These are phyloP conservation scores for Aphanocladium album DNA, from an alignment of 2,329 filamentous ascomycete species.

Conservation along the genomic window DNA sequence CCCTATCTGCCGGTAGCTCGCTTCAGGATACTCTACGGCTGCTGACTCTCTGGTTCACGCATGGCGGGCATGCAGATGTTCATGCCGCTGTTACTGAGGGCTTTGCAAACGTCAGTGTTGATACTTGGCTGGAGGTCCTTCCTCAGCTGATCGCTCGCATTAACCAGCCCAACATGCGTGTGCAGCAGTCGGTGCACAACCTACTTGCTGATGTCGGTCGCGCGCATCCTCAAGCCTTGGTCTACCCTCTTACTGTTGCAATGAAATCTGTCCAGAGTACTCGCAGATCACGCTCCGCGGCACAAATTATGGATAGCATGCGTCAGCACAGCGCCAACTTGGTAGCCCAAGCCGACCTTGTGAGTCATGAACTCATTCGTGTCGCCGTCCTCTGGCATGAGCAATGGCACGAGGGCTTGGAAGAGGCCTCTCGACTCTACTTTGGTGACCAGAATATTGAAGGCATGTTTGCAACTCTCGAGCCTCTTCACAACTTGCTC, in stretches of 20 bases:
- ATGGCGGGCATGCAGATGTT: conserved; percentile 84
- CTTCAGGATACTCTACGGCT: conserved; percentile 91
- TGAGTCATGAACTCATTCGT: conserved; percentile 93
- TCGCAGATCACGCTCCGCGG: conserved; percentile 79
- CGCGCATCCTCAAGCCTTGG: conserved; percentile 89
- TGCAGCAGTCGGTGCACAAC: conserved; percentile 87
- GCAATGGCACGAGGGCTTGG: conserved; percentile 95
- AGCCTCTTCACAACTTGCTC: conserved; percentile 85
- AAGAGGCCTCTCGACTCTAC: conserved; percentile 93
- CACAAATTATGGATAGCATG: conserved; percentile 97
- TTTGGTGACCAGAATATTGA: conserved; percentile 97
- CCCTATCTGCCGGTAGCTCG: conserved; percentile 84
- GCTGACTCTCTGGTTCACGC: conserved; percentile 92
- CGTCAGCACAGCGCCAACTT: conserved; percentile 86
- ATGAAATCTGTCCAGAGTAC: conserved; percentile 89
- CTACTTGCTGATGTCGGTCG: conserved; percentile 89
- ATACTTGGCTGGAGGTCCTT: conserved; percentile 98
- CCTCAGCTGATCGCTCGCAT: conserved; percentile 96
- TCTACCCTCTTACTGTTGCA: conserved; percentile 94
- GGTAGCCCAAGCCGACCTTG: conserved; percentile 90
- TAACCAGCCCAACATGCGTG: conserved; percentile 86
- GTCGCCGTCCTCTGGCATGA: conserved; percentile 98
- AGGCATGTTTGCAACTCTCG: conserved; percentile 90
- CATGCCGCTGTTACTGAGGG: conserved; percentile 85
- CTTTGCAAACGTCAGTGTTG: conserved; percentile 85